A percentile compares a stretch with the other conserved stretches of the same genome.
These are phyloP conservation scores for Claviceps purpurea DNA, from an alignment of 2,329 filamentous ascomycete genomes.

Conservation along the genomic window DNA sequence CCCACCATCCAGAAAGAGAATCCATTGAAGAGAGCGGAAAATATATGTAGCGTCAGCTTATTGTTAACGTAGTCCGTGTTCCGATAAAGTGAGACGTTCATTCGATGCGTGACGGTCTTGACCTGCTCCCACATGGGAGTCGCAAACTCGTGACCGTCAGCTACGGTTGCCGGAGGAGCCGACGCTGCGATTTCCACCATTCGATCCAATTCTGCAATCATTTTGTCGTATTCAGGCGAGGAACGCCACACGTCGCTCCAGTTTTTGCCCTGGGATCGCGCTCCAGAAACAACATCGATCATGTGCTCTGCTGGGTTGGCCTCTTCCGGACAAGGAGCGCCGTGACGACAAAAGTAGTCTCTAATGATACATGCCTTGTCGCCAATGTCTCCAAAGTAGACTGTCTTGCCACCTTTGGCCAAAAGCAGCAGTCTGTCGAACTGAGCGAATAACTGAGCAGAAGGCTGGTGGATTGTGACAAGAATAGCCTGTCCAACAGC, in stretches of 20 bases:
- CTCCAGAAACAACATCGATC: conserved; percentile 45
- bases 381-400: conserved; percentile 56
- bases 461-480: conserved; percentile 59
- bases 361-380: conserved; percentile 39
- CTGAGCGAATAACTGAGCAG: conserved; percentile 49
- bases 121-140: conserved; percentile 51
- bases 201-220: conserved; percentile 48
- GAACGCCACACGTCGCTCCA: conserved; percentile 59
- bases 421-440: conserved; percentile 55
- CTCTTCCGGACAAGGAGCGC: conserved; percentile 45
- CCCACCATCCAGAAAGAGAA: conserved; percentile 50
- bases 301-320: conserved; percentile 68
- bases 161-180: conserved; percentile 25
- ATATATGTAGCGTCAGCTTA: conserved; percentile 44
- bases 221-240: conserved; percentile 43
- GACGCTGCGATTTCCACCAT: conserved; percentile 43
- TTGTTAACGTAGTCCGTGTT: conserved; percentile 55
- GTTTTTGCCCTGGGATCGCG: conserved; percentile 33
- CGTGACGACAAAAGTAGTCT: conserved; percentile 53
- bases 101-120: conserved; percentile 49
- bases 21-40: conserved; percentile 43
- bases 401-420: conserved; percentile 49
- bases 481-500: conserved; percentile 53
- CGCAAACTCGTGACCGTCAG: conserved; percentile 57
- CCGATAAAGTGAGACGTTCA: conserved; percentile 48